phyloP scores from a whole-genome alignment of 139 green algal genomes.

The Bryopsis sp. region DNA sequence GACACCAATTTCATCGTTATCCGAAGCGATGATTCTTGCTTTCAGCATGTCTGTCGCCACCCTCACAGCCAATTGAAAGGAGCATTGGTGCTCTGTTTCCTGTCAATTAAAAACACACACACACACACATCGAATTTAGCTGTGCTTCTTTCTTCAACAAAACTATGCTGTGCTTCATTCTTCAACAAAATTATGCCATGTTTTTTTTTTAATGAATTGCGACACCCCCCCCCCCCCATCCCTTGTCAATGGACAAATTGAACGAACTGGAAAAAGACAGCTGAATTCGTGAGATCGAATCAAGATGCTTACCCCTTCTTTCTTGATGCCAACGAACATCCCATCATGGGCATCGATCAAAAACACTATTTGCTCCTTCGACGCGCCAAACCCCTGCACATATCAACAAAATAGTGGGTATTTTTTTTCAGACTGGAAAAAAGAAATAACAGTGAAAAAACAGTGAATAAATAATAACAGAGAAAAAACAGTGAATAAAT shows the following conservation, averaged over 20 bases:
- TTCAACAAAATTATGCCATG: slow-evolving; percentile 2
- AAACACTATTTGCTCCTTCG: slow-evolving; percentile 14
- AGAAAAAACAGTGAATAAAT: no score
- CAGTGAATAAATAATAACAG: no score
- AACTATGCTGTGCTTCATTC: background rate
- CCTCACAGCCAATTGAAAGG: slow-evolving; percentile 8
- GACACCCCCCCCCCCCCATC: background rate
- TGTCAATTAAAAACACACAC: background rate
- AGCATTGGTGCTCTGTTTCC: background rate
- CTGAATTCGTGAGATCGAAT: background rate
- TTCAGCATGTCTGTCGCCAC: slow-evolving; percentile 4
- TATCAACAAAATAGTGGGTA: no score
- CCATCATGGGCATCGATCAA: slow-evolving; percentile 14
- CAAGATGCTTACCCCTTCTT: background rate
- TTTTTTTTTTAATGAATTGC: background rate
- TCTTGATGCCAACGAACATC: background rate
- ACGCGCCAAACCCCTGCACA: no score
- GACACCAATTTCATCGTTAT: slow-evolving; percentile 17
- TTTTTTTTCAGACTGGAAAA: no score
- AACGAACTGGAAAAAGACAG: background rate
- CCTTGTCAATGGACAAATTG: background rate
- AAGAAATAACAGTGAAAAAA: no score
- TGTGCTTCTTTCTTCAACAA: background rate
- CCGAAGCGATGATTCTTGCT: slow-evolving; percentile 7
- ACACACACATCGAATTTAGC: no score